Percentiles rank a stretch among this genome's conserved stretches.
Conservation (phyloP, 345 rosid genomes). For the Eucalyptus sp. region DNA sequence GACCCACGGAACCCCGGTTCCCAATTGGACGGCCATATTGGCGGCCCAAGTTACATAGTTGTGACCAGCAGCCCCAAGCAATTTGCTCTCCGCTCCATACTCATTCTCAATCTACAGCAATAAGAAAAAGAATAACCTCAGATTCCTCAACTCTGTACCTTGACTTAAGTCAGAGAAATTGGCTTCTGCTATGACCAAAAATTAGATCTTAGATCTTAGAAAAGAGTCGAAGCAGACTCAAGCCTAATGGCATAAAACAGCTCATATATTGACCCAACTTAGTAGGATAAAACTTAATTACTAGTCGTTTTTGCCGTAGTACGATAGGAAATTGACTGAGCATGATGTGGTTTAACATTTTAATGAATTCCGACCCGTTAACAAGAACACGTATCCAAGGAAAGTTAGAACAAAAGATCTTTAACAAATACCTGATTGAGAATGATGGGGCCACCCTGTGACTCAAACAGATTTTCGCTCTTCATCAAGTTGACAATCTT, state of each 20-base stretch:
- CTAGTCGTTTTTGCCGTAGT: background rate
- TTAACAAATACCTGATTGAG: conserved; percentile 74
- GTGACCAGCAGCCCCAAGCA: conserved; percentile 62
- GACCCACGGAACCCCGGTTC: conserved; percentile 97
- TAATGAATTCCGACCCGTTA: background rate
- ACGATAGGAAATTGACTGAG: background rate
- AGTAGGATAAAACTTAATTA: background rate
- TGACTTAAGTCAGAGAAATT: background rate
- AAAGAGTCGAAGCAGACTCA: background rate
- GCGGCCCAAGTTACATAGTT: conserved; percentile 97
- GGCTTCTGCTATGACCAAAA: background rate
- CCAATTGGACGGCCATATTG: conserved; percentile 75
- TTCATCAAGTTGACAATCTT: conserved; percentile 93
- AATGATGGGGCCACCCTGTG: conserved; percentile 97
- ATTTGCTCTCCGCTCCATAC: conserved; percentile 82
- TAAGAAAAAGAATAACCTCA: background rate
- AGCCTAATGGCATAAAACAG: background rate
- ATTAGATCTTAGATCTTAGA: background rate
- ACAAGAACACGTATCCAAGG: background rate
- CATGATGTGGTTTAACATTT: background rate
- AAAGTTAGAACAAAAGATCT: background rate
- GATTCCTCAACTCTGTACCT: background rate
- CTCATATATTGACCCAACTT: background rate
- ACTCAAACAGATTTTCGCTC: conserved; percentile 86
- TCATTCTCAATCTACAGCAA: conserved; percentile 88